phyloP scores from a whole-genome alignment of 768 basidiomycete species.

The Boletus vermiculosoides region DNA sequence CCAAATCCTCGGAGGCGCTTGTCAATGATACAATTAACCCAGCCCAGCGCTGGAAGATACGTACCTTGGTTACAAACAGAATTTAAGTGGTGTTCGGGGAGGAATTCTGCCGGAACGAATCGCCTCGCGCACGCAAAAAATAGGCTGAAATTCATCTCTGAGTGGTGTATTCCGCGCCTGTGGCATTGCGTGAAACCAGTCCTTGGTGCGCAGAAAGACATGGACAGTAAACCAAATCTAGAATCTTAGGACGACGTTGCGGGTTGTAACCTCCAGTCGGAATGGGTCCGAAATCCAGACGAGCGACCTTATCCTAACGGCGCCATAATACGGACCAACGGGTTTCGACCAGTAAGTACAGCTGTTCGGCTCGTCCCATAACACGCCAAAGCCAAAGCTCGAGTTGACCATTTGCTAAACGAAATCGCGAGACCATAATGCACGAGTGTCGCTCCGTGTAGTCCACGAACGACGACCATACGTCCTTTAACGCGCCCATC shows the following conservation, averaged over 20 bases:
- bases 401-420: slow-evolving; percentile 49
- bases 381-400: slow-evolving; percentile 38
- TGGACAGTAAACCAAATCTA: slow-evolving; percentile 3
- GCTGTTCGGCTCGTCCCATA: slow-evolving; percentile 36
- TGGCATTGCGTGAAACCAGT: slow-evolving; percentile 9
- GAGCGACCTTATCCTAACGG: slow-evolving; percentile 33
- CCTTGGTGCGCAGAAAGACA: slow-evolving; percentile 14
- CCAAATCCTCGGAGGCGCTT: slow-evolving; percentile 4
- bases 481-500: slow-evolving; percentile 68
- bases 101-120: not conserved
- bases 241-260: slow-evolving; percentile 20
- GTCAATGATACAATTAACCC: slow-evolving; percentile 6
- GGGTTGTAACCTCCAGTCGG: slow-evolving; percentile 15
- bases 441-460: slow-evolving; percentile 29
- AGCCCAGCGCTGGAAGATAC: slow-evolving; percentile 1
- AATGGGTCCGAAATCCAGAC: slow-evolving; percentile 27
- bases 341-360: slow-evolving; percentile 41
- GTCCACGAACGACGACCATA: slow-evolving; percentile 36
- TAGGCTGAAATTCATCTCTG: not conserved
- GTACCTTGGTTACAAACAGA: slow-evolving; percentile 18
- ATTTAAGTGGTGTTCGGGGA: not conserved
- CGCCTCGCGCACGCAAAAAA: slow-evolving; percentile 6
- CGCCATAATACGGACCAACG: slow-evolving; percentile 36
- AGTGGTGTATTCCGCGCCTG: slow-evolving; percentile 4
- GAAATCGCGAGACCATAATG: slow-evolving; percentile 44